Base-by-base conservation (phyloP, 2,329 filamentous ascomycete genomes). In the Colletotrichum truncatum region DNA sequence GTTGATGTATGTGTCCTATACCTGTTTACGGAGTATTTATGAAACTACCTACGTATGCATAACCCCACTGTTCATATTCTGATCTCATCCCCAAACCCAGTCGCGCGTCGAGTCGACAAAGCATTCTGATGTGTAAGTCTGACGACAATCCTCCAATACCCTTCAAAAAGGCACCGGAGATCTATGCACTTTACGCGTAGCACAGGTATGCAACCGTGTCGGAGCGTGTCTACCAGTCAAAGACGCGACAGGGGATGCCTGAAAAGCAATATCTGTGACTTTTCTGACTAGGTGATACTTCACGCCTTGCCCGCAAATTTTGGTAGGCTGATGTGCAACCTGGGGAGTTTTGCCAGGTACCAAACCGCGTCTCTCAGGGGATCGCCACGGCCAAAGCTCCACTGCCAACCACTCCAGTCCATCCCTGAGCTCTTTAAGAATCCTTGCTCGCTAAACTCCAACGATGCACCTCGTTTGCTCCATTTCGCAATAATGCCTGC, bases 401-500 rank as follows among this genome's bases (percentile, higher is more conserved):
- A 64, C 58, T 69, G 64, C 74, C 72, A 73, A 71, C 73, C 73
- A 70, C 73, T 67, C 62, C 52, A 68, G 54, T 67, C 28, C 23
- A 45, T 70, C 67, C 52, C 18, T 28, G 53, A 54, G 52, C 43
- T 36, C 52, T 53, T 48, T 41, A 32, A 57, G 25, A 41, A 66
- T 41, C 64, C 64, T 53, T 66, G 64, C 38, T 39, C n/a, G 46
- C n/a, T 14, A 23, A 53, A 26, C 46, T 48, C 64, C 28, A 38
- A 39, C 51, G 55, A 64, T 60, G 54, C 72, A 69, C 67, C 53
- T 61, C 53, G 30, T 55, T 63, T 70, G 72, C 76, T 77, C 76
- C 67, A 67, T 43, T 38, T 23, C 65, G 52, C 68, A 76, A 72
- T 77, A 75, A 74, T 58, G 70, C 66, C 9, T 72, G 76, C 73